phyloP scores from a whole-genome alignment of 2,329 filamentous ascomycete genomes.

The Xylaria sp. region DNA sequence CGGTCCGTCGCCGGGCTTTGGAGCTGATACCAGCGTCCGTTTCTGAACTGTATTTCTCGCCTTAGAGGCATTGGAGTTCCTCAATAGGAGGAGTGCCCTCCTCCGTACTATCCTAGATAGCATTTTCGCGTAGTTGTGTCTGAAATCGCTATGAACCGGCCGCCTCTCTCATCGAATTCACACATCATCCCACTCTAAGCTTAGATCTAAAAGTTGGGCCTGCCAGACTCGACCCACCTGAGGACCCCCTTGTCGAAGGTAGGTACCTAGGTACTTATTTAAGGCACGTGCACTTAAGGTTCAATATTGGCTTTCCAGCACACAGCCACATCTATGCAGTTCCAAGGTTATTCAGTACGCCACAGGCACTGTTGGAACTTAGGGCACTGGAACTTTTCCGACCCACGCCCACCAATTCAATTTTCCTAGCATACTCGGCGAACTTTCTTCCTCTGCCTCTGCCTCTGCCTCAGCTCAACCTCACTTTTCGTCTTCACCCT shows the following conservation, averaged over 20 bases:
- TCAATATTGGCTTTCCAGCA: neutral
- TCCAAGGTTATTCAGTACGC: neutral
- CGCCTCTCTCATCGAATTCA: constrained; percentile 20
- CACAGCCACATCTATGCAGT: constrained; percentile 9
- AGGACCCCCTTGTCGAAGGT: neutral
- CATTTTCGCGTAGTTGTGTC: constrained; percentile 43
- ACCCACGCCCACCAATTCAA: constrained; percentile 36
- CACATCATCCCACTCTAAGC: constrained; percentile 38
- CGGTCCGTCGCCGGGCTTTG: constrained; percentile 69
- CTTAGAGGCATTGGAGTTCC: constrained; percentile 35
- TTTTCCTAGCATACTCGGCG: constrained; percentile 15
- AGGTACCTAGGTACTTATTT: neutral
- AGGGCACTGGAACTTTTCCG: constrained; percentile 43
- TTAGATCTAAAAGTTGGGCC: constrained; percentile 25
- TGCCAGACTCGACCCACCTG: constrained; percentile 14
- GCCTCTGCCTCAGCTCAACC: neutral
- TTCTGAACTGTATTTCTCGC: constrained; percentile 45
- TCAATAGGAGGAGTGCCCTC: constrained; percentile 45
- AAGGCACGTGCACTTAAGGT: no score
- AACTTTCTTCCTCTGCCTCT: constrained; percentile 31
- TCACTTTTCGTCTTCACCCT: constrained; percentile 18
- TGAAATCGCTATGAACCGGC: constrained; percentile 20
- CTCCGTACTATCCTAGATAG: constrained; percentile 51
- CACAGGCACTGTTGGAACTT: constrained; percentile 37
- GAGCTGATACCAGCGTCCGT: constrained; percentile 65